A percentile compares a stretch with the other conserved stretches of the same genome.
These are phyloP conservation scores for Nicotiana sylvestris DNA, from an alignment of 257 asterid species.

Conservation along the genomic window DNA sequence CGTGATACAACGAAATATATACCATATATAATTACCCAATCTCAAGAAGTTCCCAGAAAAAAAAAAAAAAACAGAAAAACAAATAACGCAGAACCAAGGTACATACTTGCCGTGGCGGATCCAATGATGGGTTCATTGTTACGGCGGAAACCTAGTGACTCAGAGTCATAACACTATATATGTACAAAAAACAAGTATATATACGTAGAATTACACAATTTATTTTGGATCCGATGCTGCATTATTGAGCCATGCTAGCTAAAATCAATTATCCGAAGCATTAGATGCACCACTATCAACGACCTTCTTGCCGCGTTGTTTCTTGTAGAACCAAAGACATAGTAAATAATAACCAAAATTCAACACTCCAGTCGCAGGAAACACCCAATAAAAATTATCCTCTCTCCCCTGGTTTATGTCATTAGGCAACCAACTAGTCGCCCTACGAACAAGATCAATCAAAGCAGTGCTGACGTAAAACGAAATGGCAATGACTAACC, in stretches of 20 bases:
- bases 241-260: background rate
- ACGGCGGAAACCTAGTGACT: too few relatives aligned
- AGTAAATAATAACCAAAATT: conserved; percentile 18
- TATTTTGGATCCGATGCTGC: background rate
- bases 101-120: background rate
- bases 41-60: too few relatives aligned
- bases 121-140: background rate
- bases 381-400: conserved; percentile 26
- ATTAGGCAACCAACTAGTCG: conserved; percentile 25
- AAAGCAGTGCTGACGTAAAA: conserved; percentile 9
- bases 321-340: too few relatives aligned
- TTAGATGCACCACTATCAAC: background rate
- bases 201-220: background rate
- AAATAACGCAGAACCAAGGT: background rate
- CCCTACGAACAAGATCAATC: conserved; percentile 12
- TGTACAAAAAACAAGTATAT: background rate
- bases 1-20: too few relatives aligned
- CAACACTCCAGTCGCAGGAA: background rate
- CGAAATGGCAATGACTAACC: conserved; percentile 37
- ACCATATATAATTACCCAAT: too few relatives aligned
- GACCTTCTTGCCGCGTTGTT: too few relatives aligned
- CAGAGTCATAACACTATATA: too few relatives aligned
- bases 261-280: background rate
- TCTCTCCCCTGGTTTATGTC: conserved; percentile 26
- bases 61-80: background rate